Base-by-base conservation (phyloP, 2,329 filamentous ascomycete genomes). In the Teratosphaeria viscida region DNA sequence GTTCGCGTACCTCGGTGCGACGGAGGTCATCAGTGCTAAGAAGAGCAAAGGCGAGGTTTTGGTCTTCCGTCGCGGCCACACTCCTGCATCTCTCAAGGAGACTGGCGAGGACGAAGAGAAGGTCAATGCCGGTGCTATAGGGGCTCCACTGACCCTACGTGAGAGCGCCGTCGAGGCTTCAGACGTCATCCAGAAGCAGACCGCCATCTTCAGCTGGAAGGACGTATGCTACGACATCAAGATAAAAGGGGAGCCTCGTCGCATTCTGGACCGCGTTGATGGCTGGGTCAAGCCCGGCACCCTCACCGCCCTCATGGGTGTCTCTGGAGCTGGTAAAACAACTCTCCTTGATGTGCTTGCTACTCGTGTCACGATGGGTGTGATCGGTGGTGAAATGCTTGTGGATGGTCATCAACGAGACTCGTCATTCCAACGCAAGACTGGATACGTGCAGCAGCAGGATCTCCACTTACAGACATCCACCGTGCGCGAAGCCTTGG, bases 251-350 rank as follows among this genome's bases (percentile, higher is more conserved):
- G 84, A 92, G 67, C 76, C 80, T 1, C 83, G 90, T 16, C 84
- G 87, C 52, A 88, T 96, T 67, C 78, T 96, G 61, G 86, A 96
- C 67, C 79, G 94, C 63, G 89, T 96, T 12, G 88, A 95, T 69
- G 92, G 92, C 39, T 96, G 90, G 89, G 90, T 96, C 61, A 94
- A 95, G 74, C 92, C 92, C 2, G 92, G 92, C 61, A 95, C 90
- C 16, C 74, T 95, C 58, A 96, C 91, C 12, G 91, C 90, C 47
- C 79, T 95, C 2, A 96, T 96, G 91, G 89, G 90, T 76, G 89
- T 92, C 7, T 91, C 88, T 35, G 91, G 92, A 65, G 92, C 92
- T n/a, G 92, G 92, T 60, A 96, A 96, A 75, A 96, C 92, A 0
- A 96, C 92, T 0, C 82, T 96, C 32, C 77, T 96, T 35, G 89